phyloP scores from a whole-genome alignment of 176 grass and related monocot species.

The Neostapfia colusana region DNA sequence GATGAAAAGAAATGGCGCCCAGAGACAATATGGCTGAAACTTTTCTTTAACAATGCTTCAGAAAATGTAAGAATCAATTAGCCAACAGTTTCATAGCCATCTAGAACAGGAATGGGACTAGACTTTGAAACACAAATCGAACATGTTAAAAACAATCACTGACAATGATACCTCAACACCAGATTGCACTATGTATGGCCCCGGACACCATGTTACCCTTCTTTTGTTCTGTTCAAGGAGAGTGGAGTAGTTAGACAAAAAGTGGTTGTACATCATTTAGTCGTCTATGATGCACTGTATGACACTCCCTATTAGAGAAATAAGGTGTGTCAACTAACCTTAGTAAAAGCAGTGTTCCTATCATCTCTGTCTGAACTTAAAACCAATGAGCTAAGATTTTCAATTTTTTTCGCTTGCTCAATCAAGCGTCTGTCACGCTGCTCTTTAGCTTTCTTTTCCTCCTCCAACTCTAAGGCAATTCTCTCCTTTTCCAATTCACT shows the following conservation, averaged over 20 bases:
- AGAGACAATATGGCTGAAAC: conserved; percentile 11
- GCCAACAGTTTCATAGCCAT: conserved; percentile 18
- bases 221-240: conserved; percentile 75
- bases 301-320: conserved; percentile 11
- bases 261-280: conserved; percentile 21
- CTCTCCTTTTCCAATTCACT: conserved; percentile 97
- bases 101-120: conserved; percentile 22
- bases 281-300: not conserved
- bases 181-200: conserved; percentile 48
- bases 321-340: conserved; percentile 51
- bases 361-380: conserved; percentile 89
- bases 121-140: conserved; percentile 34
- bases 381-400: conserved; percentile 88
- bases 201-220: conserved; percentile 84
- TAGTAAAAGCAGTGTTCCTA: conserved; percentile 43
- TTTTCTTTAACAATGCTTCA: conserved; percentile 14
- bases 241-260: conserved; percentile 17
- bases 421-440: conserved; percentile 75
- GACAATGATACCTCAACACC: conserved; percentile 56
- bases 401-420: conserved; percentile 90
- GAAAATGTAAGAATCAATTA: conserved; percentile 11
- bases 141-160: not conserved
- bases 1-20: not conserved
- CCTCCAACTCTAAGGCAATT: conserved; percentile 87
- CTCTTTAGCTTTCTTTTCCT: conserved; percentile 93